These are phyloP conservation scores for Blastocystis sp. DNA, from an alignment of 352 stramenopile species.

Conservation along the genomic window DNA sequence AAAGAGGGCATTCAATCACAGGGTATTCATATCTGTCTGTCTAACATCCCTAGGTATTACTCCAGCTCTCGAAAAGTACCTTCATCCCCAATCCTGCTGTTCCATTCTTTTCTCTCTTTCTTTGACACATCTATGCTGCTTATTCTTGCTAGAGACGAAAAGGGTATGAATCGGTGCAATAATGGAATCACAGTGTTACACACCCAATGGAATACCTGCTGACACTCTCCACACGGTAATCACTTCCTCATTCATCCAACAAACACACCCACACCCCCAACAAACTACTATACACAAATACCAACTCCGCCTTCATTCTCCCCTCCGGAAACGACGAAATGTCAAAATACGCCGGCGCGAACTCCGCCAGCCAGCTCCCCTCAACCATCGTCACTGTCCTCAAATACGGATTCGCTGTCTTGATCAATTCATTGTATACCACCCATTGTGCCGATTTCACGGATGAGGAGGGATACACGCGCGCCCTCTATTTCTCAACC, in stretches of 20 bases:
- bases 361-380: conserved; percentile 85
- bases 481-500: background rate
- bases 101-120: too few relatives aligned
- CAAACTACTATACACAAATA: conserved; percentile 17
- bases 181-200: too few relatives aligned
- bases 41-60: too few relatives aligned
- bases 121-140: too few relatives aligned
- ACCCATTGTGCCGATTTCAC: conserved; percentile 49
- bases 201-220: too few relatives aligned
- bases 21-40: too few relatives aligned
- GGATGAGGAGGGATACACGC: conserved; percentile 57
- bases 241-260: background rate
- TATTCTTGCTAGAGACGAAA: too few relatives aligned
- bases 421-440: conserved; percentile 91
- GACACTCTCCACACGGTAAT: too few relatives aligned
- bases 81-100: too few relatives aligned
- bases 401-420: conserved; percentile 98
- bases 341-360: conserved; percentile 96
- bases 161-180: too few relatives aligned
- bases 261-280: background rate
- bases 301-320: conserved; percentile 56
- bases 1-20: too few relatives aligned
- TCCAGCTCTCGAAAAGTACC: too few relatives aligned
- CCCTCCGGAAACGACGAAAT: conserved; percentile 77
- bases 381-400: conserved; percentile 89